Evolutionary conservation across 345 rosid genomes (phyloP), one percentile per base, ranked within the genome.

Genomic region (Passiflora organensis): DNA sequence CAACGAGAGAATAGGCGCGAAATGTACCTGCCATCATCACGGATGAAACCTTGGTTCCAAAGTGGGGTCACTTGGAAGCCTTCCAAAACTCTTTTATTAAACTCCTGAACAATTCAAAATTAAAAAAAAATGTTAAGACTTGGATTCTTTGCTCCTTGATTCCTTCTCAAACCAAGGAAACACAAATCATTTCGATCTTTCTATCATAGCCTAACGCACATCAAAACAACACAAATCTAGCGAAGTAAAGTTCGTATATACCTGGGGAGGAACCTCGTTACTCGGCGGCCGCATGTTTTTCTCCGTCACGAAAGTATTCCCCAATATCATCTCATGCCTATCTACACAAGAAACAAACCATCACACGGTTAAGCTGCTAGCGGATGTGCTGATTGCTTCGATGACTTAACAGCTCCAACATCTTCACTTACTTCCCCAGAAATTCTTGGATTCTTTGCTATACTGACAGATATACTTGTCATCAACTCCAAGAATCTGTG

Each of bases 1-100:
- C 34, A 43, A 39, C 20, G 43, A 1, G 13, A 46, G 62, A 34
- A 38, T 25, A 13, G 53, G 20, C 52, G 47, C 24, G 13, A 37
- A 58, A 63, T n/a, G 16, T 64, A 81, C 91, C 87, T 78, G 68
- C 87, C 91, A 72, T 82, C 85, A 69, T 88, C 95, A 46, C 72
- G 58, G 66, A 91, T 87, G 68, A 72, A 84, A 60, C 98, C 98
- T 82, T 91, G 96, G 76, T 91, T 78, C 96, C 98, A 91, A 57
- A 84, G 57, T 63, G 98, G 98, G 55, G 76, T 88, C 47, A 78
- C 96, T 82, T 91, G 98, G 69, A 88, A 91, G 43, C 98, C 98
- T 82, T 91, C 84, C 12, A 57, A 67, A 20, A 91, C 95, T 64
- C 80, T 79, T 50, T 44, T 63, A 48, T 76, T 80, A 55, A 91